Percentiles rank a stretch among this genome's conserved stretches.
Conservation (phyloP, 768 basidiomycete species). For the Pulveroboletus ravenelii region DNA sequence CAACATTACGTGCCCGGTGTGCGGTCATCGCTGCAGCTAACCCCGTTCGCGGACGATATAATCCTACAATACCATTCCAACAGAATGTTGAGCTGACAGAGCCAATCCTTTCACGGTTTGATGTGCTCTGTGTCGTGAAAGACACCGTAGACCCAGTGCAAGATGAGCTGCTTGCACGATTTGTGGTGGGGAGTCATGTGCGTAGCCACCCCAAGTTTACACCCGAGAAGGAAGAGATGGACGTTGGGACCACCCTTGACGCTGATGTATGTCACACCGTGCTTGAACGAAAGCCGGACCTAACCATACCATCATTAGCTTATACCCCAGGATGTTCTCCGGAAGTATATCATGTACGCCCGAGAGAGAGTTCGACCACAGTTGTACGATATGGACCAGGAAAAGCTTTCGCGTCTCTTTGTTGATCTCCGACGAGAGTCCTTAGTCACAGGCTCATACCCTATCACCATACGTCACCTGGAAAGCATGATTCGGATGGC, state of each 20-base stretch:
- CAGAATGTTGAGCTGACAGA: conserved; percentile 99
- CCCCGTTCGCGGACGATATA: conserved; percentile 94
- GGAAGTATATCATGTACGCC: conserved; percentile 99
- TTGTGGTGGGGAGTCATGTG: conserved; percentile 96
- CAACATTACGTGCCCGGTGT: conserved; percentile 95
- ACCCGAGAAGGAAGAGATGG: conserved; percentile 82
- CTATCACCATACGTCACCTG: conserved; percentile 95
- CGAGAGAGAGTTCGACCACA: conserved; percentile 91
- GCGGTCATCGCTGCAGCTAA: conserved; percentile 98
- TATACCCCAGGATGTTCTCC: conserved; percentile 92
- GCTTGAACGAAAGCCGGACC: neutral
- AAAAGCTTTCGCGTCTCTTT: conserved; percentile 91
- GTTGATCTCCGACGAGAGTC: conserved; percentile 95
- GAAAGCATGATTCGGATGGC: conserved; percentile 99
- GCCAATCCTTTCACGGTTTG: conserved; percentile 96
- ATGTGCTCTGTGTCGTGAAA: conserved; percentile 96
- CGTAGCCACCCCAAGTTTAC: conserved; percentile 94
- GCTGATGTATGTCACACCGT: conserved; percentile 67
- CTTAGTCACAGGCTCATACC: conserved; percentile 95
- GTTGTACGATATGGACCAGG: conserved; percentile 91
- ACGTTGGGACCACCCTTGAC: conserved; percentile 84
- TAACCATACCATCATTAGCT: conserved; percentile 47
- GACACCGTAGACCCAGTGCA: conserved; percentile 95
- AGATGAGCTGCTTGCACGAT: conserved; percentile 93
- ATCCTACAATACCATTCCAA: conserved; percentile 96